Conservation (phyloP, 164 flowering plant genomes). For the Umbellularia californica region DNA sequence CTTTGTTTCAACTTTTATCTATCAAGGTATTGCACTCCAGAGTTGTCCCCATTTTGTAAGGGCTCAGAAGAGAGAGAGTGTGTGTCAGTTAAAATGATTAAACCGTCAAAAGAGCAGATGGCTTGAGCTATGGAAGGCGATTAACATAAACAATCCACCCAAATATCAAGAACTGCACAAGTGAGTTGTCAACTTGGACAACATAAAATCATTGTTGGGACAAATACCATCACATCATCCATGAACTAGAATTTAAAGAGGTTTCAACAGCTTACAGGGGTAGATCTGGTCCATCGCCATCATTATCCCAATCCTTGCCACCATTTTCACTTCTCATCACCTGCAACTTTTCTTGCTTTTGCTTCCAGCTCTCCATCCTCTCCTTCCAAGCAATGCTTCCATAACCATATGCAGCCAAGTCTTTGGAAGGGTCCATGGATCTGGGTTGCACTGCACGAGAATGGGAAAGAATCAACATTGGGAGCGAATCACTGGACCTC, state of each 20-base stretch:
- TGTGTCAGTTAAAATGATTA: not conserved
- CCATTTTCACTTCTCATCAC: constrained; percentile 43
- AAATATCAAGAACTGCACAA: not conserved
- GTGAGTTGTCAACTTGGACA: not conserved
- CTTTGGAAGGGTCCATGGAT: constrained; percentile 71
- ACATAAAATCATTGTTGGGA: not conserved
- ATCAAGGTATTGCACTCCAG: not conserved
- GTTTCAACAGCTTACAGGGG: constrained; percentile 42
- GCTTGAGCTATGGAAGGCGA: not conserved
- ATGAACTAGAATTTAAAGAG: not conserved
- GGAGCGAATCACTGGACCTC: not conserved
- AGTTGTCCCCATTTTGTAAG: not conserved
- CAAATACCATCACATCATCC: not conserved
- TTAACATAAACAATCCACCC: not conserved
- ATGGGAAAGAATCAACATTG: not conserved
- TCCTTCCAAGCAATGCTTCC: constrained; percentile 78
- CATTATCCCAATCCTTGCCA: constrained; percentile 42
- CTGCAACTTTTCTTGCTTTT: constrained; percentile 51
- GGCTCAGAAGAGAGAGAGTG: not conserved
- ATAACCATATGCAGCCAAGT: constrained; percentile 69
- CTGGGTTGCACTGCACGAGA: constrained; percentile 50
- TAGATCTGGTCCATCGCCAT: constrained; percentile 50
- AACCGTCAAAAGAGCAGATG: not conserved
- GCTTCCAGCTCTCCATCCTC: constrained; percentile 59
- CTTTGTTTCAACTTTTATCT: not conserved